Conservation (phyloP, 768 basidiomycete species). For the Mycena haematopus region DNA sequence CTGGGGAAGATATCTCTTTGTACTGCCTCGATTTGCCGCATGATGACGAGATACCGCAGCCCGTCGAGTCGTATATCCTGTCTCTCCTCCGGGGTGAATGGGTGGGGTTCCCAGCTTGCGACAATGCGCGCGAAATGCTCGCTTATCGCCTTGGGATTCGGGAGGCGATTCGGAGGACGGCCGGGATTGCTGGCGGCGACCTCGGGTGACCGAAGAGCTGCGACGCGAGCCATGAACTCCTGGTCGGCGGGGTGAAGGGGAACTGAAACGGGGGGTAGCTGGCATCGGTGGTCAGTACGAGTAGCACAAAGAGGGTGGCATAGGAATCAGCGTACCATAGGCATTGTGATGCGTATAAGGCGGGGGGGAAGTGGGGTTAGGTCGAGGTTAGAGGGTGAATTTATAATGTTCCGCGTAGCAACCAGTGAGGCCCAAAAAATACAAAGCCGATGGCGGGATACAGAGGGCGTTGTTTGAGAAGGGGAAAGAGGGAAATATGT, state of each 20-base stretch:
- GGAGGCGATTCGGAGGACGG: not conserved
- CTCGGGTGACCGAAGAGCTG: constrained; percentile 6
- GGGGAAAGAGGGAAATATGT: constrained; percentile 4
- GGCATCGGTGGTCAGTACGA: not conserved
- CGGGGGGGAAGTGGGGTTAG: constrained; percentile 1
- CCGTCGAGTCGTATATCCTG: constrained; percentile 21
- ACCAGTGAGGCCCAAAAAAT: constrained; percentile 16
- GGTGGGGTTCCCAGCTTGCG: constrained; percentile 25
- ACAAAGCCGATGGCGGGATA: constrained; percentile 16
- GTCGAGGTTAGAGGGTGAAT: not conserved
- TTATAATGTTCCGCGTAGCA: constrained; percentile 10
- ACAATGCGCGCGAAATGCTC: constrained; percentile 37
- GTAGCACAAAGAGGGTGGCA: constrained; percentile 9
- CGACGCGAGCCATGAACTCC: constrained; percentile 17
- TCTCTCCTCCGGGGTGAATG: constrained; percentile 26
- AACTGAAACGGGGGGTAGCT: constrained; percentile 6
- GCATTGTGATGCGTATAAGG: constrained; percentile 1
- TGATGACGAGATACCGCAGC: constrained; percentile 27
- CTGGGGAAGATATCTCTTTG: constrained; percentile 30
- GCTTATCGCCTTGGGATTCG: not conserved
- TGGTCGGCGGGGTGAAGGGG: constrained; percentile 16
- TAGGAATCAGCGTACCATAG: not conserved
- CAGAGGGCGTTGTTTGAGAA: constrained; percentile 15
- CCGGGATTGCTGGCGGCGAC: constrained; percentile 5
- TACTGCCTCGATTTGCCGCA: constrained; percentile 23